Evolutionary conservation across 1,284 basidiomycete species (phyloP), one percentile per base, ranked within the genome.

Genomic region (Cutaneotrichosporon curvatum): DNA sequence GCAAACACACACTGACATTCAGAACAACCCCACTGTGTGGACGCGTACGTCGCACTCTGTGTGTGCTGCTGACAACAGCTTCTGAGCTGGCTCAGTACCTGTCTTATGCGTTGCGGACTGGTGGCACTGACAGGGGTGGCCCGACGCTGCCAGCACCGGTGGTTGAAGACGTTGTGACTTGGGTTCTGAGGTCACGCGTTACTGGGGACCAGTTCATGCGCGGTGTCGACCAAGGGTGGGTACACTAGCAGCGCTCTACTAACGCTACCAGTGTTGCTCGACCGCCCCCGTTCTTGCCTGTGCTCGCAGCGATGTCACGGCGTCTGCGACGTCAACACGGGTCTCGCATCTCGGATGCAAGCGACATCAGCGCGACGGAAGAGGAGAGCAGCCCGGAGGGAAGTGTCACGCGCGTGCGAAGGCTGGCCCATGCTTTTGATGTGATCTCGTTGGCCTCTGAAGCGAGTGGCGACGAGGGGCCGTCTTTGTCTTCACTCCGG

Each of bases 131-230:
- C 37, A 60, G 61, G 6, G 48, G 43, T 1, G 65, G 65, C 4
- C 62, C 62, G 23, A 58, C 53, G 8, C 48, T 70, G 3, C 67
- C 67, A 3, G 49, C 55, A 0, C 59, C 58, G 3, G 56, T 67
- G 14, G 58, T 68, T 12, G 62, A 65, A 40, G 66, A 68, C 46
- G 66, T 68, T 50, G 60, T 64, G 28, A 55, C 58, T 8, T 68
- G 66, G 66, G 62, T 68, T 2, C 42, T 67, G 11, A 51, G 63
- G 11, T 58, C 61, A 33, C 58, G 60, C 14, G 61, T 70, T 10
- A 59, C 53, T 4, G 67, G 67, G 2, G 43, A 51, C 7, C 47
- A 53, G 16, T 70, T 70, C 45, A 28, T 67, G 5, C 49, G 48
- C 16, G 62, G 59, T 21, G 47, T 53, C 19, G 30, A 25, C 2